phyloP scores from a whole-genome alignment of 1,139 yeast genomes.

The Diutina siamensis region DNA sequence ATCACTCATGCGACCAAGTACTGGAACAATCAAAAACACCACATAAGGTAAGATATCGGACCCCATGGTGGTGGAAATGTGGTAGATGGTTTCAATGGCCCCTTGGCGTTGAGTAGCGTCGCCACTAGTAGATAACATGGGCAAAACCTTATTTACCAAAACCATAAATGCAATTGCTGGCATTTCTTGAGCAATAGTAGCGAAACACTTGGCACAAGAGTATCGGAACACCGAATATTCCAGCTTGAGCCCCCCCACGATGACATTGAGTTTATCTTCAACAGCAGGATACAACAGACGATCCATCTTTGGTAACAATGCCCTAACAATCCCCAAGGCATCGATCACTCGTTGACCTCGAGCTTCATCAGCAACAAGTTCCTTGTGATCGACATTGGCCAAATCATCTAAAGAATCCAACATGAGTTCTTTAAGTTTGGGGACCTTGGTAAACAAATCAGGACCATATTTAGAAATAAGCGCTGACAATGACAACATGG shows the following conservation, averaged over 20 bases:
- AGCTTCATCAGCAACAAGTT: conserved; percentile 29
- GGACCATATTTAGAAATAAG: conserved; percentile 40
- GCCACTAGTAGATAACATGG: conserved; percentile 75
- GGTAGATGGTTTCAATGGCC: conserved; percentile 84
- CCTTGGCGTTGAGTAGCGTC: conserved; percentile 78
- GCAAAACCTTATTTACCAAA: conserved; percentile 67
- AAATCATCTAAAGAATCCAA: conserved; percentile 32
- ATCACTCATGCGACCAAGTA: conserved; percentile 96
- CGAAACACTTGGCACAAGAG: conserved; percentile 84
- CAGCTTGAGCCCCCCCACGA: conserved; percentile 57
- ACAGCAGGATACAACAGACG: conserved; percentile 38
- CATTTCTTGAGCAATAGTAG: conserved; percentile 64
- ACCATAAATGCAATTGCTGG: conserved; percentile 71
- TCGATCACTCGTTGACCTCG: conserved; percentile 80
- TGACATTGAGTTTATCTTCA: conserved; percentile 30
- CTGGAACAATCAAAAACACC: conserved; percentile 91
- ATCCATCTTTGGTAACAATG: conserved; percentile 57
- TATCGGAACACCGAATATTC: conserved; percentile 73
- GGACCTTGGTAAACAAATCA: conserved; percentile 46
- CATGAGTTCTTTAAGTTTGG: conserved; percentile 58
- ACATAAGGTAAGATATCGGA: conserved; percentile 85
- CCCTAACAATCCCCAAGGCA: conserved; percentile 71
- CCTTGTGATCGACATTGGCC: conserved; percentile 17
- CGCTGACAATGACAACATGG: conserved; percentile 56
- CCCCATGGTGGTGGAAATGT: conserved; percentile 78